Evolutionary conservation across 2,329 filamentous ascomycete species (phyloP).

Genomic region (Arthrobotrys musiformis): DNA sequence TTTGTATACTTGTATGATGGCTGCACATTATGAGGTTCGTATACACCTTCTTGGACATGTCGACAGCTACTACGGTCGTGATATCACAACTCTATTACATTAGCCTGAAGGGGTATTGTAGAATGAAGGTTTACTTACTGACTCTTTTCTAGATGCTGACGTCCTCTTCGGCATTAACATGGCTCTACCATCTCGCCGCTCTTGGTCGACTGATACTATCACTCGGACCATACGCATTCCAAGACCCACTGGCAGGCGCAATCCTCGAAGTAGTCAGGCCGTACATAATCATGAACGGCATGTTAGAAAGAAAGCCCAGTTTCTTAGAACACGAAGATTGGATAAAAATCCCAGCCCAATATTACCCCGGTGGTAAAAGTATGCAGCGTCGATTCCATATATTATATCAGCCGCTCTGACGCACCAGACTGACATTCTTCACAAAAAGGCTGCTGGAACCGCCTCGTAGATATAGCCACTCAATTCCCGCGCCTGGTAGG

Average conservation of each 20-base stretch:
- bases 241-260: constrained; percentile 47
- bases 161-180: constrained; percentile 36
- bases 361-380: constrained; percentile 51
- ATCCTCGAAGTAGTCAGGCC: constrained; percentile 50
- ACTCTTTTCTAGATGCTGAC: constrained; percentile 27
- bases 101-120: no score
- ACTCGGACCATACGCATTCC: constrained; percentile 42
- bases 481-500: constrained; percentile 30
- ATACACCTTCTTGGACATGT: no score
- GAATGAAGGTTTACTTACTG: neutral
- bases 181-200: constrained; percentile 48
- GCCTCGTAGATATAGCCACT: constrained; percentile 26
- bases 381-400: neutral
- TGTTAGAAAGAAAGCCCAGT: constrained; percentile 38
- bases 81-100: no score
- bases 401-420: neutral
- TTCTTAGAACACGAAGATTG: constrained; percentile 45
- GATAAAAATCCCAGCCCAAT: constrained; percentile 46
- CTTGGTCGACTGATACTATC: constrained; percentile 41
- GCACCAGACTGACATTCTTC: neutral
- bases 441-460: constrained; percentile 35
- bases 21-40: constrained; percentile 49
- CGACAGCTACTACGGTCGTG: no score
- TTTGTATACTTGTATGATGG: constrained; percentile 55
- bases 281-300: constrained; percentile 46